Percentiles rank a stretch among this genome's conserved stretches.
phyloP scores from a whole-genome alignment of 495 filamentous ascomycete species.

The Jackrogersella multiformis region DNA sequence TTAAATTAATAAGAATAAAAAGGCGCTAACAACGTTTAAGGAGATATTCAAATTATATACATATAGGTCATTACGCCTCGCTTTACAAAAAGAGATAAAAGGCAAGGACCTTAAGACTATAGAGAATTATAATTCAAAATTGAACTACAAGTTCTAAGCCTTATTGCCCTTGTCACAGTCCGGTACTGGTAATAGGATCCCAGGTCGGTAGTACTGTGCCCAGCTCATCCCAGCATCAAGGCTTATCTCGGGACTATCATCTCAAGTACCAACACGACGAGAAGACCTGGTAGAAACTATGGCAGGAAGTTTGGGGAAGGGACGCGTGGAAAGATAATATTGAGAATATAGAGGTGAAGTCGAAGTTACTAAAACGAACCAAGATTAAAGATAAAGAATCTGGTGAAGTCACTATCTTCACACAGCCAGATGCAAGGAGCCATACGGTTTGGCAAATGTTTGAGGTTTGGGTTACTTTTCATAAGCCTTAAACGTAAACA shows the following conservation, averaged over 20 bases:
- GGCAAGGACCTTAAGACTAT: too few relatives aligned
- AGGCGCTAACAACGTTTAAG: too few relatives aligned
- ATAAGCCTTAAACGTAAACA: neutral
- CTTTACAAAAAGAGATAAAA: too few relatives aligned
- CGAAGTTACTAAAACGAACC: conserved; percentile 20
- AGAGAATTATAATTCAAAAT: too few relatives aligned
- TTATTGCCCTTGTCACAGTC: too few relatives aligned
- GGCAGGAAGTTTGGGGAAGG: conserved; percentile 27
- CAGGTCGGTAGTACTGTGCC: conserved; percentile 37
- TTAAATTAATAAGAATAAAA: too few relatives aligned
- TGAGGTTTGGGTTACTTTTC: conserved; percentile 43
- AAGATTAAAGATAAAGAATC: conserved; percentile 10
- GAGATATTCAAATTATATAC: too few relatives aligned
- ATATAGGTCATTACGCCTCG: too few relatives aligned
- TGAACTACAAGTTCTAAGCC: too few relatives aligned
- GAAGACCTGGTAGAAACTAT: conserved; percentile 36
- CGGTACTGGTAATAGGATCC: conserved; percentile 39
- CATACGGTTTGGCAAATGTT: conserved; percentile 35
- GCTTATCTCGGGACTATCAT: neutral
- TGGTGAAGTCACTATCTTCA: conserved; percentile 13
- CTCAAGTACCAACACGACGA: conserved; percentile 24
- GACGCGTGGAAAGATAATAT: conserved; percentile 29
- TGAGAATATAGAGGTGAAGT: conserved; percentile 31
- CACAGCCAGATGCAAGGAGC: neutral
- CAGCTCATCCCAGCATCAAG: neutral